Evolutionary conservation across 73 alveolate genomes (phyloP).

Genomic region (Effrenium voratum): DNA sequence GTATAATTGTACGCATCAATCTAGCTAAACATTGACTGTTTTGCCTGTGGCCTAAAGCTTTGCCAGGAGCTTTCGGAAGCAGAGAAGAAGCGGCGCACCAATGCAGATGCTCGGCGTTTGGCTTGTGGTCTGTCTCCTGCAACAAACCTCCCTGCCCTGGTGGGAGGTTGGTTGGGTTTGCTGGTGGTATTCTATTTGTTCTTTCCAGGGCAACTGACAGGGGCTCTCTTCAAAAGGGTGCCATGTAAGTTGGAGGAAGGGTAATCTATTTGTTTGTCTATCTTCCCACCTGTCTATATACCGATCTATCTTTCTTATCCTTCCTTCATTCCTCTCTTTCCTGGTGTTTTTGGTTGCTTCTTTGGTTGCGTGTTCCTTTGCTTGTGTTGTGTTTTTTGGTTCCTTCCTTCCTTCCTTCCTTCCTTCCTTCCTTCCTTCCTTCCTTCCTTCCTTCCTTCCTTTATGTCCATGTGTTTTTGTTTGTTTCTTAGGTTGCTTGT

Average conservation of each 20-base stretch:
- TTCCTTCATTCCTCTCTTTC: neutral
- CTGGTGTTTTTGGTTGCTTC: too few species aligned
- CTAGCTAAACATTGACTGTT: too few species aligned
- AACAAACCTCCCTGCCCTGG: too few species aligned
- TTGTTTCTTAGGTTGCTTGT: too few species aligned
- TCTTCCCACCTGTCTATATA: neutral
- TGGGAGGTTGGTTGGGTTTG: too few species aligned
- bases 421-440: neutral
- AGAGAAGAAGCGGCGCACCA: constrained; percentile 60
- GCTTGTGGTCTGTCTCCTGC: too few species aligned
- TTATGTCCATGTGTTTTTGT: too few species aligned
- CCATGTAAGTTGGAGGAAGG: neutral
- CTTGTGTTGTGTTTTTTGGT: too few species aligned
- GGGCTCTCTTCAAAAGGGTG: too few species aligned
- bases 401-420: neutral
- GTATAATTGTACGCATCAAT: too few species aligned
- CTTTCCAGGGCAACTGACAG: neutral
- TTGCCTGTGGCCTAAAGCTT: too few species aligned
- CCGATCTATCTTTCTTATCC: neutral
- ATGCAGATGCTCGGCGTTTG: constrained; percentile 17
- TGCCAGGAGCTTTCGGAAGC: constrained; percentile 82
- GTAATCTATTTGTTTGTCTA: neutral
- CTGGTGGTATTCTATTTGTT: too few species aligned
- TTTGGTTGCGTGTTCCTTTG: neutral
- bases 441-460: neutral